A percentile compares a stretch with the other conserved stretches of the same genome.
These are phyloP conservation scores for Talaromyces sp. DNA, from an alignment of 2,329 filamentous ascomycete species.

Conservation along the genomic window DNA sequence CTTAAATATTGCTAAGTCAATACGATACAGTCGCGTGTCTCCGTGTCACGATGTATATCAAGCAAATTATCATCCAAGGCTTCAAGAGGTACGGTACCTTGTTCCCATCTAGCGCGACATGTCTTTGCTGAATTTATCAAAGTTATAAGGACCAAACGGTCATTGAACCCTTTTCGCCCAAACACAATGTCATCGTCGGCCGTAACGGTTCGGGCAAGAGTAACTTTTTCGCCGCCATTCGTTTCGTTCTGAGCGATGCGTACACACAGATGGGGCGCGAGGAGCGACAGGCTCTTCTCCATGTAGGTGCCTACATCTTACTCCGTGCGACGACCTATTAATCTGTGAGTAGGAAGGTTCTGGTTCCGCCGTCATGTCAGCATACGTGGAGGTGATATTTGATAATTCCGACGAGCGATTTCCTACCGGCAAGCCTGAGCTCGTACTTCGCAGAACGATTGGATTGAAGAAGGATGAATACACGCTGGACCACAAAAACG, in stretches of 20 bases:
- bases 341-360: constrained; percentile 67
- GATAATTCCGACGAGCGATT: constrained; percentile 97
- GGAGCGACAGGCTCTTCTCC: constrained; percentile 91
- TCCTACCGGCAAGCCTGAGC: constrained; percentile 84
- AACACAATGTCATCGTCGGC: constrained; percentile 97
- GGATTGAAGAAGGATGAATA: constrained; percentile 98
- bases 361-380: constrained; percentile 95
- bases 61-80: constrained; percentile 99
- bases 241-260: constrained; percentile 95
- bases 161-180: constrained; percentile 95
- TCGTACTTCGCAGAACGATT: constrained; percentile 88
- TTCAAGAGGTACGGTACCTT: constrained; percentile 79
- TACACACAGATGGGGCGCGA: constrained; percentile 95
- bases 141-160: constrained; percentile 99
- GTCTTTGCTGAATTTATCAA: constrained; percentile 2
- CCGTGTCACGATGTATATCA: constrained; percentile 78
- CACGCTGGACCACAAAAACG: constrained; percentile 93
- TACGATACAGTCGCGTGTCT: constrained; percentile 17
- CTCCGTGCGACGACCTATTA: constrained; percentile 12
- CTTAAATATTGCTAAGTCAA: not conserved
- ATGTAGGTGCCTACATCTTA: constrained; percentile 47
- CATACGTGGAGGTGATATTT: constrained; percentile 99
- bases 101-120: not conserved
- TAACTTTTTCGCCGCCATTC: constrained; percentile 98
- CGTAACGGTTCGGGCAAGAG: constrained; percentile 99